Conservation (phyloP, 257 asterid genomes). For the Fraxinus anomala region DNA sequence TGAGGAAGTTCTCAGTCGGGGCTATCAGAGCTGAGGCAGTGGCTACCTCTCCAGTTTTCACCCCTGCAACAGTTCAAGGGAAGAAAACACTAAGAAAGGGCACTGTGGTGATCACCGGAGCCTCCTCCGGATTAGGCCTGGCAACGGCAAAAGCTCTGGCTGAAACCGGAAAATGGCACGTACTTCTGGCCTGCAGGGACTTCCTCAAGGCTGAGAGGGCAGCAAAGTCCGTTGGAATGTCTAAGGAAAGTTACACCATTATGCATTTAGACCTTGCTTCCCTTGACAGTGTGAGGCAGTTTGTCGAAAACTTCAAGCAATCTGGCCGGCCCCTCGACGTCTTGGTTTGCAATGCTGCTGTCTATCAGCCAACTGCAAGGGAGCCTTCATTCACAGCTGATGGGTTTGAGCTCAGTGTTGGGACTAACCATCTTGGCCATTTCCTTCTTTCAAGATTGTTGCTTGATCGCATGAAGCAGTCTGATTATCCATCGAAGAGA, state of each 20-base stretch:
- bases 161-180: constrained; percentile 85
- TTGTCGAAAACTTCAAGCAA: constrained; percentile 64
- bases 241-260: constrained; percentile 68
- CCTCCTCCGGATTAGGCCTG: constrained; percentile 87
- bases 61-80: constrained; percentile 49
- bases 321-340: constrained; percentile 70
- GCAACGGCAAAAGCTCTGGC: constrained; percentile 86
- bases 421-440: constrained; percentile 87
- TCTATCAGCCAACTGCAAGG: constrained; percentile 80
- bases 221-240: constrained; percentile 75
- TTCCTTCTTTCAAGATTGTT: constrained; percentile 82
- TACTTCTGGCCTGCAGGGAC: constrained; percentile 92
- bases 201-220: constrained; percentile 84
- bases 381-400: constrained; percentile 85
- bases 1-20: constrained; percentile 27
- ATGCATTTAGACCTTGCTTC: constrained; percentile 91
- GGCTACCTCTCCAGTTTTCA: constrained; percentile 55
- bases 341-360: constrained; percentile 88
- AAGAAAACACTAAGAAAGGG: constrained; percentile 81
- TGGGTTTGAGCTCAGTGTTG: constrained; percentile 91
- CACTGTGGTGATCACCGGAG: constrained; percentile 72
- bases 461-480: constrained; percentile 74
- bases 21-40: constrained; percentile 55
- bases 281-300: constrained; percentile 84
- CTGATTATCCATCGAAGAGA: constrained; percentile 80